These are phyloP conservation scores for Apiotrichum siamense DNA, from an alignment of 1,284 basidiomycete species.

Conservation along the genomic window DNA sequence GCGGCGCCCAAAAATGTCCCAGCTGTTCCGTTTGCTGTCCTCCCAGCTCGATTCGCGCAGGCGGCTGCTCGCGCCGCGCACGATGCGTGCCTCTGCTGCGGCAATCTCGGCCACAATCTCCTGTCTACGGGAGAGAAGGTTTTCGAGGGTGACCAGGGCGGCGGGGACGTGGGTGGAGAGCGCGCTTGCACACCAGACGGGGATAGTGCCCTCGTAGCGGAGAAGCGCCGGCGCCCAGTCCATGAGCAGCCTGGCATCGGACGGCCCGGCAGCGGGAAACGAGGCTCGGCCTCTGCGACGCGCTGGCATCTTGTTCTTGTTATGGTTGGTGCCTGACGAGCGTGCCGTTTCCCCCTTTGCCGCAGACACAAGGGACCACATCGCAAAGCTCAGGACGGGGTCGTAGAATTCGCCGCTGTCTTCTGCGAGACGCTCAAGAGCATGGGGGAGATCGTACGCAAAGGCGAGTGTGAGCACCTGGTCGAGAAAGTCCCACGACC, in stretches of 20 bases:
- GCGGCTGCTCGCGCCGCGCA: not conserved
- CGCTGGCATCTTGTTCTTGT: no score
- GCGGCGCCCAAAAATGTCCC: not conserved
- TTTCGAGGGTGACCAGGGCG: not conserved
- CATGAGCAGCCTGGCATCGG: no score
- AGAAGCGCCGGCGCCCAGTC: not conserved
- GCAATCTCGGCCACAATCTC: not conserved
- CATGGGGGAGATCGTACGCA: not conserved
- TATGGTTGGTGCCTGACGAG: no score
- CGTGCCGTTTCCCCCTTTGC: not conserved
- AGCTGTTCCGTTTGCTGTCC: not conserved
- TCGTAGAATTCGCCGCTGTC: conserved; percentile 1
- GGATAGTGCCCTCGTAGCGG: not conserved
- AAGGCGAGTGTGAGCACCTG: not conserved
- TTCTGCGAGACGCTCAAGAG: not conserved
- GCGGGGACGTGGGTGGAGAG: not conserved
- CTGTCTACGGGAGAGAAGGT: not conserved
- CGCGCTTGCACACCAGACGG: not conserved
- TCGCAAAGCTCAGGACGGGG: not conserved
- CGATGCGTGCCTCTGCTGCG: not conserved
- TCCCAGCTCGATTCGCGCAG: not conserved
- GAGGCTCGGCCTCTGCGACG: no score
- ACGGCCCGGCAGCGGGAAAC: not conserved
- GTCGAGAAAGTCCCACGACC: not conserved
- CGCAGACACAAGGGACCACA: not conserved